These are phyloP conservation scores for Pleurotus sapidus DNA, from an alignment of 768 basidiomycete species.

Conservation along the genomic window DNA sequence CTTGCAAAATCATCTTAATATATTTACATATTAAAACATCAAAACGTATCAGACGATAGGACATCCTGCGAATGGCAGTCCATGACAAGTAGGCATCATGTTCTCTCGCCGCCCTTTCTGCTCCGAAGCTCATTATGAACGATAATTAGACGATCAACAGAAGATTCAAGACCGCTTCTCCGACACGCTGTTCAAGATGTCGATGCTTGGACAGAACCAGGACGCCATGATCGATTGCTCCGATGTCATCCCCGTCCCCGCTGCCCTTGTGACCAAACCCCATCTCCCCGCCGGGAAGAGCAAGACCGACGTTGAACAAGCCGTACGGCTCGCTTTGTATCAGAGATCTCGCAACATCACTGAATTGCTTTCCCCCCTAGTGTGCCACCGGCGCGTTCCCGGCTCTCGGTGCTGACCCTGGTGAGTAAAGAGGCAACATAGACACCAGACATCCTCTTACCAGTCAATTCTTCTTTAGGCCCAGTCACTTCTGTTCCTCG, in stretches of 20 bases:
- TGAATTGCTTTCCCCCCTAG: conserved; percentile 16
- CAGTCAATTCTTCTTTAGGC: conserved; percentile 11
- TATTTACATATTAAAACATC: background rate
- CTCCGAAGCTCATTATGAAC: background rate
- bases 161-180: conserved; percentile 31
- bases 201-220: conserved; percentile 36
- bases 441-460: no score
- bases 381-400: conserved; percentile 34
- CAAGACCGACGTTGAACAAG: conserved; percentile 26
- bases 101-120: background rate
- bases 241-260: conserved; percentile 38
- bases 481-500: conserved; percentile 1
- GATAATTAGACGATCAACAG: conserved; percentile 25
- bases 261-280: conserved; percentile 18
- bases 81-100: conserved; percentile 28
- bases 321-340: conserved; percentile 12
- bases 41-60: conserved; percentile 26
- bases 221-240: conserved; percentile 38
- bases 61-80: conserved; percentile 49
- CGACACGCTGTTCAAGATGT: conserved; percentile 40
- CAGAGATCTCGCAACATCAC: conserved; percentile 12
- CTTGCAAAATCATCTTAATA: background rate
- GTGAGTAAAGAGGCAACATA: no score
- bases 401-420: conserved; percentile 22
- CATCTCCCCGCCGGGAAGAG: conserved; percentile 29